phyloP scores from a whole-genome alignment of 2,329 filamentous ascomycete species.

The Ceratocystis lukuohia region DNA sequence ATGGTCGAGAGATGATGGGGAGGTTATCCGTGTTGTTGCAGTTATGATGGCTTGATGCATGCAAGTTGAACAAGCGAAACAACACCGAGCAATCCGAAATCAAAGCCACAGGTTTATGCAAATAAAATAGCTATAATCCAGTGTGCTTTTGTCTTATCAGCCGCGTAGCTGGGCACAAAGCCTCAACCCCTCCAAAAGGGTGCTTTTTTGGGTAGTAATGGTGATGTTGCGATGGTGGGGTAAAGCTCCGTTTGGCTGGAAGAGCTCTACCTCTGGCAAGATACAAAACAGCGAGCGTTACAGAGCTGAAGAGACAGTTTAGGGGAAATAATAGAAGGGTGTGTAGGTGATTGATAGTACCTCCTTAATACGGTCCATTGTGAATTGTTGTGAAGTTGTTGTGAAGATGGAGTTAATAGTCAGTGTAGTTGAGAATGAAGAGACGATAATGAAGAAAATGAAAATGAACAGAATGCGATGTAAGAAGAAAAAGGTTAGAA shows the following conservation, averaged over 20 bases:
- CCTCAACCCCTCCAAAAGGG: conserved; percentile 6
- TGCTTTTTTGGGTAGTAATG: background rate
- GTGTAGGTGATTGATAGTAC: conserved; percentile 36
- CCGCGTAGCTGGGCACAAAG: background rate
- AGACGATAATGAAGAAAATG: conserved; percentile 22
- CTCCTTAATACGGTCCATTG: conserved; percentile 83
- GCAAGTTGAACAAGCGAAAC: background rate
- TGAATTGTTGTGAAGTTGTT: conserved; percentile 8
- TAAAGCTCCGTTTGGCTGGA: conserved; percentile 9
- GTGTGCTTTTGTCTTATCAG: background rate
- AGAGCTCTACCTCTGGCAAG: background rate
- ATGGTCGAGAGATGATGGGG: background rate
- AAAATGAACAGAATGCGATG: conserved; percentile 6
- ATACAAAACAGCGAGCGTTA: conserved; percentile 1
- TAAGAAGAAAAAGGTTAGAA: background rate
- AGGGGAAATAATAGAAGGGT: background rate
- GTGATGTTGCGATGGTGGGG: conserved; percentile 21
- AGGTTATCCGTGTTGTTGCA: background rate
- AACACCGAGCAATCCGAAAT: background rate
- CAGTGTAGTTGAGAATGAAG: background rate
- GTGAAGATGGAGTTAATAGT: background rate
- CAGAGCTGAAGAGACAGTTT: background rate
- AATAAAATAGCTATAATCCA: background rate
- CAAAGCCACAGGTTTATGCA: background rate
- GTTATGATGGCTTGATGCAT: background rate